A percentile compares a stretch with the other conserved stretches of the same genome.
These are phyloP conservation scores for Calonectria leucothoes DNA, from an alignment of 2,329 filamentous ascomycete species.

Conservation along the genomic window DNA sequence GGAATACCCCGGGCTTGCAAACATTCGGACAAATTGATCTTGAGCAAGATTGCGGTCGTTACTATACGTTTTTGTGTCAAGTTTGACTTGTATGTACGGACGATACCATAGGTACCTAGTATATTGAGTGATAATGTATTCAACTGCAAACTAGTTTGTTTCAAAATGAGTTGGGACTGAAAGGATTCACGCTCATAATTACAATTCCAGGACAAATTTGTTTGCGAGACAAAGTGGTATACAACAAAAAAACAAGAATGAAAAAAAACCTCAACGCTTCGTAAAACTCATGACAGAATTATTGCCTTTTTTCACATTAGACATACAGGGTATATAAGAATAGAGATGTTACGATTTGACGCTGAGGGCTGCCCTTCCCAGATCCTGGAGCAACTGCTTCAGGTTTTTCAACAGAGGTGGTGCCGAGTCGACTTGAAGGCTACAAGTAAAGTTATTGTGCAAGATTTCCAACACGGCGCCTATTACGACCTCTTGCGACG, in stretches of 20 bases:
- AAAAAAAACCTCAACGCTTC: not conserved
- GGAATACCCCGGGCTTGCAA: not conserved
- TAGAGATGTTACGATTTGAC: not conserved
- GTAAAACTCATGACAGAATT: not conserved
- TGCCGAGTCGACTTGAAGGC: constrained; percentile 18
- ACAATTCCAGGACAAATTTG: not conserved
- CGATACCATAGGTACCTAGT: not conserved
- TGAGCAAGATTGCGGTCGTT: not conserved
- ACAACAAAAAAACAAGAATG: not conserved
- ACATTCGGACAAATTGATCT: not conserved
- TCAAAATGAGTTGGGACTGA: too few species aligned
- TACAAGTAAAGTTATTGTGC: constrained; percentile 22
- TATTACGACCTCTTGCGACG: constrained; percentile 25
- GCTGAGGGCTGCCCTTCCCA: constrained; percentile 21
- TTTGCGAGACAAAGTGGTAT: not conserved
- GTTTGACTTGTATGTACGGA: not conserved
- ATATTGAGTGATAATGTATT: not conserved
- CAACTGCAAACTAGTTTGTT: not conserved
- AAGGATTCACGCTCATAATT: not conserved
- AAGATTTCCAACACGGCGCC: constrained; percentile 18
- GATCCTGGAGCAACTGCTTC: constrained; percentile 25
- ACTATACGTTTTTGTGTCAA: not conserved
- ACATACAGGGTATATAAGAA: not conserved
- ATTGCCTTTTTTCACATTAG: not conserved
- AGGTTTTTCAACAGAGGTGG: constrained; percentile 28